Evolutionary conservation across 306 rosid species (phyloP).

Genomic region (Fragaria nilgerrensis): DNA sequence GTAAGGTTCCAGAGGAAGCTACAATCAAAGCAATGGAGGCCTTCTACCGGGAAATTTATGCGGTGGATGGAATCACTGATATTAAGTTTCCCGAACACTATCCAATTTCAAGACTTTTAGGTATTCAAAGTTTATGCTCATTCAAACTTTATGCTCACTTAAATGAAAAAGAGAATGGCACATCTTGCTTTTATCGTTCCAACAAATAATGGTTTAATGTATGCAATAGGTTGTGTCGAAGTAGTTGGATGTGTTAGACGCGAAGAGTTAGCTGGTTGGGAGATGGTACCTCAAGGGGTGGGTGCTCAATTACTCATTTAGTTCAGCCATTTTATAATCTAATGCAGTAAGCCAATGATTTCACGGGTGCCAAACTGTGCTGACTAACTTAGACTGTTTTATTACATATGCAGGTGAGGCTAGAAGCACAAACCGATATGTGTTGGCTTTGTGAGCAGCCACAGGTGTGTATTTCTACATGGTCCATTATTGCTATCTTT

Average conservation of each 20-base stretch:
- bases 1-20: constrained; percentile 87
- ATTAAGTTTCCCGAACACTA: constrained; percentile 77
- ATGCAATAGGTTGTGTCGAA: constrained; percentile 67
- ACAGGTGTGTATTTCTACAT: constrained; percentile 49
- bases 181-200: background rate
- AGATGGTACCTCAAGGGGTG: constrained; percentile 88
- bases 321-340: background rate
- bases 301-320: constrained; percentile 2
- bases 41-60: constrained; percentile 78
- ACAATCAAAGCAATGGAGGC: constrained; percentile 92
- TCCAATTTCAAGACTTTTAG: constrained; percentile 88
- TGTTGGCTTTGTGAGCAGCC: constrained; percentile 95
- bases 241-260: constrained; percentile 81
- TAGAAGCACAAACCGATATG: constrained; percentile 79
- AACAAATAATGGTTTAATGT: constrained; percentile 17
- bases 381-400: constrained; percentile 21
- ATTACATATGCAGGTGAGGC: constrained; percentile 58
- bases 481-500: background rate
- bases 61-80: constrained; percentile 68
- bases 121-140: constrained; percentile 29
- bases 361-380: constrained; percentile 16
- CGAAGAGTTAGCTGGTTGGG: constrained; percentile 75
- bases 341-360: background rate
- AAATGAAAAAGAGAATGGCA: background rate
- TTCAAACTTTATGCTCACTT: background rate